phyloP scores from a whole-genome alignment of 257 asterid species.

The Leptodermis oblonga region DNA sequence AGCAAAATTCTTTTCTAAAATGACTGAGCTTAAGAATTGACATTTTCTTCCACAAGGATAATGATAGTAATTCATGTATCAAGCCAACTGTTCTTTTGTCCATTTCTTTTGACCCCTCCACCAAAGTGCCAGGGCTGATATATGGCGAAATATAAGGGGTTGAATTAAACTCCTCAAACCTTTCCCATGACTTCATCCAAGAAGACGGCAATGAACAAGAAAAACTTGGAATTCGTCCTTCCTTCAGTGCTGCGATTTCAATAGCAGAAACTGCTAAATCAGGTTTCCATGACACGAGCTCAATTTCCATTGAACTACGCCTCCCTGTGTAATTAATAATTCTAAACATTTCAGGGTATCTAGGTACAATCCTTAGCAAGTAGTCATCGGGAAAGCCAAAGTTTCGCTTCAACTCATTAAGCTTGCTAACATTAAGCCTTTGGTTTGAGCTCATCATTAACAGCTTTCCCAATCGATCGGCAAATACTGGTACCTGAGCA shows the following conservation, averaged over 20 bases:
- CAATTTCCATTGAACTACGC: slow-evolving; percentile 79
- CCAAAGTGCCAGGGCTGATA: slow-evolving; percentile 23
- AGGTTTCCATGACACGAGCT: slow-evolving; percentile 62
- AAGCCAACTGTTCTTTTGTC: slow-evolving; percentile 64
- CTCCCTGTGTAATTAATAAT: slow-evolving; percentile 61
- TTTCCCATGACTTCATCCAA: slow-evolving; percentile 78
- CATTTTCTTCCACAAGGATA: slow-evolving; percentile 79
- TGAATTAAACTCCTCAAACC: slow-evolving; percentile 70
- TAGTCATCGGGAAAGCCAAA: slow-evolving; percentile 92
- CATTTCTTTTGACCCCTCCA: slow-evolving; percentile 63
- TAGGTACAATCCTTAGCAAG: slow-evolving; percentile 70
- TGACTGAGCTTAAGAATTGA: slow-evolving; percentile 66
- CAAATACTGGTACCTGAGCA: slow-evolving; percentile 56
- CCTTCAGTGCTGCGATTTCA: slow-evolving; percentile 45
- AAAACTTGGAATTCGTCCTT: slow-evolving; percentile 53
- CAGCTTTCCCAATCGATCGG: slow-evolving; percentile 65
- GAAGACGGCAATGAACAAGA: slow-evolving; percentile 60
- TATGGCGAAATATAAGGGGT: slow-evolving; percentile 80
- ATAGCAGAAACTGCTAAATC: slow-evolving; percentile 57
- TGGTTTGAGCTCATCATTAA: slow-evolving; percentile 76
- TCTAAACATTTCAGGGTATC: slow-evolving; percentile 64
- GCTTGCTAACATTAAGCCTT: slow-evolving; percentile 64
- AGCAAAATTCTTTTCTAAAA: slow-evolving; percentile 69
- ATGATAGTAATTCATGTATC: slow-evolving; percentile 73
- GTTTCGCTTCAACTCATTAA: slow-evolving; percentile 62